phyloP scores from a whole-genome alignment of 192 early-diverging fungal genomes.

The Bifiguratus adelaidae region DNA sequence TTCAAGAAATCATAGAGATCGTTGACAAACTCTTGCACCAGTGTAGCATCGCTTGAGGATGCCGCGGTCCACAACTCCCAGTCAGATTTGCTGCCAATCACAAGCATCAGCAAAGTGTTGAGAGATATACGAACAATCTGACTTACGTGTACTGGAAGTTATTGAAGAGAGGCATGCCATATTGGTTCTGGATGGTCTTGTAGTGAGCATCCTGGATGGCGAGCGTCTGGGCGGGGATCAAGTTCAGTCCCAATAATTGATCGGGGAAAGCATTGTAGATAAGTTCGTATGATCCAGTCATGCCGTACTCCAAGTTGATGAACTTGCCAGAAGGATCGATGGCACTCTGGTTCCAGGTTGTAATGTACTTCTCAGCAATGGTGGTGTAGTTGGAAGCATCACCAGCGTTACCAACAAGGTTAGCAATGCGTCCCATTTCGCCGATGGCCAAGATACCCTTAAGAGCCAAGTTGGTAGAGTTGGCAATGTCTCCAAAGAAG shows the following conservation, averaged over 20 bases:
- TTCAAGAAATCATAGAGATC: not conserved
- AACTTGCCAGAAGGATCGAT: too few species aligned
- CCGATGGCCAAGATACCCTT: constrained; percentile 4
- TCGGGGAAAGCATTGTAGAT: constrained; percentile 4
- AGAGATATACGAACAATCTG: not conserved
- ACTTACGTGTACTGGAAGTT: not conserved
- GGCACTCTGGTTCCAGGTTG: too few species aligned
- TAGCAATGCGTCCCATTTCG: not conserved
- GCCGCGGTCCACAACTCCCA: constrained; percentile 5
- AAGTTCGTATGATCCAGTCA: constrained; percentile 1
- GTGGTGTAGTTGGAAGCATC: not conserved
- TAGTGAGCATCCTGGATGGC: not conserved
- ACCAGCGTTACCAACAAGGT: not conserved
- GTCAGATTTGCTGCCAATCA: not conserved
- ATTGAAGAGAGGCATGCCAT: not conserved
- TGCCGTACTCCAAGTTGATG: constrained; percentile 1
- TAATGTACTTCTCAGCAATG: not conserved
- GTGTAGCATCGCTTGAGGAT: not conserved
- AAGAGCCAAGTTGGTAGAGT: not conserved
- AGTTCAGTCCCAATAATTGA: not conserved
- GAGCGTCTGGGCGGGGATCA: not conserved
- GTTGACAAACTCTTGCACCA: not conserved
- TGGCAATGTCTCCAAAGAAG: constrained; percentile 1
- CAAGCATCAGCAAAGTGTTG: not conserved
- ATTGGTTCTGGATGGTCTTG: not conserved